A percentile compares a stretch with the other conserved stretches of the same genome.
phyloP scores from a whole-genome alignment of 2,329 filamentous ascomycete genomes.

The Ascochyta clinopodiicola region DNA sequence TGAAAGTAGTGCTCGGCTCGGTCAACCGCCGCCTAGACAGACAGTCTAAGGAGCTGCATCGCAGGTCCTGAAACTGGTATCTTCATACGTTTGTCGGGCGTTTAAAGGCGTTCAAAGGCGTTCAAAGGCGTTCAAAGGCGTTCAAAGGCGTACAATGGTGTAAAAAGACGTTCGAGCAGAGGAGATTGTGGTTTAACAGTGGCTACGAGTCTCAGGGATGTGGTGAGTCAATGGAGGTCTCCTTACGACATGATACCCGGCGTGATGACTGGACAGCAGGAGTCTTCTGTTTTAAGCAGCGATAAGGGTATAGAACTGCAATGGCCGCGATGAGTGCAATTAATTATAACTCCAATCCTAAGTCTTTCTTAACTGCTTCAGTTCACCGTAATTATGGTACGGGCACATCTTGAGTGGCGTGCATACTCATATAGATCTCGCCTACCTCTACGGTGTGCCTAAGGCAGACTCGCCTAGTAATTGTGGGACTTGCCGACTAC shows the following conservation, averaged over 20 bases:
- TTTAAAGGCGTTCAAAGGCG: background rate
- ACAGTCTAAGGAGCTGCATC: constrained; percentile 45
- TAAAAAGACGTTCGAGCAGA: no score
- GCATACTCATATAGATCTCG: background rate
- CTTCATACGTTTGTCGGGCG: background rate
- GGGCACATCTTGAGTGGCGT: no score
- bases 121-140: background rate
- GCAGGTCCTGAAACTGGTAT: background rate
- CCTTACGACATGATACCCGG: no score
- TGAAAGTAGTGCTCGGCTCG: constrained; percentile 80
- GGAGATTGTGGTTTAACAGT: background rate
- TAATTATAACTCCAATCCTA: no score
- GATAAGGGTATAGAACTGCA: no score
- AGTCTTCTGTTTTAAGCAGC: no score
- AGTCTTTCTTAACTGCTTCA: no score
- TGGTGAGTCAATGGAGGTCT: background rate
- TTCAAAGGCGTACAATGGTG: background rate
- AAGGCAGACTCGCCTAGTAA: constrained; percentile 1
- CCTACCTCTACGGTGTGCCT: background rate
- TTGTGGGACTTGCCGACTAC: background rate
- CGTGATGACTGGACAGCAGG: no score
- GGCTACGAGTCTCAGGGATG: background rate
- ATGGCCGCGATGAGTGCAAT: no score
- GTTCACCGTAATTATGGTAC: no score
- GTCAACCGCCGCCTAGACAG: constrained; percentile 72